phyloP scores from a whole-genome alignment of 176 grass and related monocot species.

The Rhynchospora breviuscula region DNA sequence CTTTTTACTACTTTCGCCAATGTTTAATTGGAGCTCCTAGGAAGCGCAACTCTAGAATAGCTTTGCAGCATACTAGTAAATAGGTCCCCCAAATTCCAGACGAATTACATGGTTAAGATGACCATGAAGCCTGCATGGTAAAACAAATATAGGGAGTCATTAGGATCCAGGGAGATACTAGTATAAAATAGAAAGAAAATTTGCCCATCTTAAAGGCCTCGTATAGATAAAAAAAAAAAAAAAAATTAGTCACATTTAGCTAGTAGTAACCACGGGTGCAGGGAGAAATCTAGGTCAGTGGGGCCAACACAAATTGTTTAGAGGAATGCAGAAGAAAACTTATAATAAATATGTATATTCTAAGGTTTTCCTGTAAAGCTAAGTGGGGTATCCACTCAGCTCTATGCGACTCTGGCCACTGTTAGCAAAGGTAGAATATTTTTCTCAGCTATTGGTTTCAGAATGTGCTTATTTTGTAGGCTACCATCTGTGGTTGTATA shows the following conservation, averaged over 20 bases:
- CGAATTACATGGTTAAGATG: not conserved
- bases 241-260: not conserved
- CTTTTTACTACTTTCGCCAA: not conserved
- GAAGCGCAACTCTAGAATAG: constrained; percentile 24
- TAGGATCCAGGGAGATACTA: too few species aligned
- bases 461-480: constrained; percentile 1
- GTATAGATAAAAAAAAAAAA: not conserved
- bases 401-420: not conserved
- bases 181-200: too few species aligned
- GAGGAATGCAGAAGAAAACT: not conserved
- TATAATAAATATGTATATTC: not conserved
- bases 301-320: not conserved
- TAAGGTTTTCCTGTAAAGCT: not conserved
- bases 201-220: too few species aligned
- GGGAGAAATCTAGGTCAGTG: not conserved
- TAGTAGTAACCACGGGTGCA: not conserved
- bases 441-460: not conserved
- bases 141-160: not conserved
- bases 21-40: constrained; percentile 18
- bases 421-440: not conserved
- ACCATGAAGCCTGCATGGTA: not conserved
- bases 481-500: not conserved
- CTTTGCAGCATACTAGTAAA: constrained; percentile 21
- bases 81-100: not conserved
- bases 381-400: not conserved